Conservation (phyloP, 257 asterid species). For the Ehretia macrophylla region DNA sequence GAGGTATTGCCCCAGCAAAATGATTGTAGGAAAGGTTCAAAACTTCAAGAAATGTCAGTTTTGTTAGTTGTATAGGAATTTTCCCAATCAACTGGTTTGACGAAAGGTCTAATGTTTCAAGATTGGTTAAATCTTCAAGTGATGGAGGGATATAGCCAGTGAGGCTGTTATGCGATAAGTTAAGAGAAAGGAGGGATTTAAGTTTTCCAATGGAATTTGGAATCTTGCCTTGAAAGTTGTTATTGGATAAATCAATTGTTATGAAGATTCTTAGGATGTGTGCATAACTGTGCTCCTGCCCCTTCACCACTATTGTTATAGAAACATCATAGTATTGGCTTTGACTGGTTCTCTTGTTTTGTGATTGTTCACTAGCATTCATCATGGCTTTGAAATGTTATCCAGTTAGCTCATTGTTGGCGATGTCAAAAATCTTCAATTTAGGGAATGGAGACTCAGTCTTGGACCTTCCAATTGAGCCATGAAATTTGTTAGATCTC, state of each 20-base stretch:
- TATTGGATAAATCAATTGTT: slow-evolving; percentile 16
- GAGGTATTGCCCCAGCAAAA: slow-evolving; percentile 10
- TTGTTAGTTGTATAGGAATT: background rate
- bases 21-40: slow-evolving; percentile 10
- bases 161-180: slow-evolving; percentile 18
- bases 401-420: slow-evolving; percentile 2
- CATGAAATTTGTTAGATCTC: slow-evolving; percentile 12
- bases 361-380: background rate
- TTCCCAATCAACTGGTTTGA: slow-evolving; percentile 17
- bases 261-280: slow-evolving; percentile 3
- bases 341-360: background rate
- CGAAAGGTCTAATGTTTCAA: slow-evolving; percentile 21
- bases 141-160: slow-evolving; percentile 21
- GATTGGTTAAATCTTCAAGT: slow-evolving; percentile 12
- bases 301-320: background rate
- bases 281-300: background rate
- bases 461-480: slow-evolving; percentile 1
- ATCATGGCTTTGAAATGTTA: slow-evolving; percentile 18
- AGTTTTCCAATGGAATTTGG: slow-evolving; percentile 9
- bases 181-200: slow-evolving; percentile 4
- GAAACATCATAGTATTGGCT: slow-evolving; percentile 4
- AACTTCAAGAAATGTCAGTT: background rate
- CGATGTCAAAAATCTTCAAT: slow-evolving; percentile 18
- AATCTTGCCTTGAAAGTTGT: slow-evolving; percentile 13
- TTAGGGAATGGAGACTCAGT: slow-evolving; percentile 10